These are phyloP conservation scores for Teunomyces gatunensis DNA, from an alignment of 805 yeast species.

Conservation along the genomic window DNA sequence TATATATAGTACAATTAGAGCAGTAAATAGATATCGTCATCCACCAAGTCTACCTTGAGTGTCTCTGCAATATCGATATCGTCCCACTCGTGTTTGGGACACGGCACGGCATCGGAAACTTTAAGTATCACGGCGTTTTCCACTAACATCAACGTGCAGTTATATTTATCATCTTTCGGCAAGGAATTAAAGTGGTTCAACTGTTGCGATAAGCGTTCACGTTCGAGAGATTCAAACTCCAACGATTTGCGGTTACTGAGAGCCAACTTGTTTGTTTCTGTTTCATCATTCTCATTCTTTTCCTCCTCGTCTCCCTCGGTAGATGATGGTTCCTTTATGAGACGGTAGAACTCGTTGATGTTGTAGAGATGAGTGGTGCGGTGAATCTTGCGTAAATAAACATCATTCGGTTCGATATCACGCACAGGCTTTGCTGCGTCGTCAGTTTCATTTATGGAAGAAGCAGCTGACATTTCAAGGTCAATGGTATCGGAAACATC, in stretches of 20 bases:
- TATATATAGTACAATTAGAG: background rate
- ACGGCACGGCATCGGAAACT: background rate
- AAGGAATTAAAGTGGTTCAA: constrained; percentile 7
- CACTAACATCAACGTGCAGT: constrained; percentile 15
- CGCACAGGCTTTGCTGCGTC: constrained; percentile 3
- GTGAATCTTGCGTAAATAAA: constrained; percentile 5
- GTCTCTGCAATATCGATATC: background rate
- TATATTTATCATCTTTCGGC: background rate
- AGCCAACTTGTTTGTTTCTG: constrained; percentile 11
- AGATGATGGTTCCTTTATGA: background rate
- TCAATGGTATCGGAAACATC: constrained; percentile 4
- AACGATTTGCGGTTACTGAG: constrained; percentile 19
- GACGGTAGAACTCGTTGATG: constrained; percentile 15
- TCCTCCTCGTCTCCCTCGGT: too few relatives aligned
- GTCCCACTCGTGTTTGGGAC: background rate
- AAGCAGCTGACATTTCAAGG: background rate
- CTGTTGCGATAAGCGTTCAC: constrained; percentile 8
- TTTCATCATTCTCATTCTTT: constrained; percentile 1
- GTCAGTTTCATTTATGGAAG: background rate
- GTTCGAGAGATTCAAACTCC: constrained; percentile 18
- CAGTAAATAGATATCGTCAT: background rate
- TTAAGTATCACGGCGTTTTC: constrained; percentile 21
- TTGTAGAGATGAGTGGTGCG: constrained; percentile 17
- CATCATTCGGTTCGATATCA: constrained; percentile 2
- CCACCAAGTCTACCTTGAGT: background rate